Evolutionary conservation across 2,329 filamentous ascomycete species (phyloP), one percentile per base, ranked within the genome.

Genomic region (Rugonectria rugulosa): DNA sequence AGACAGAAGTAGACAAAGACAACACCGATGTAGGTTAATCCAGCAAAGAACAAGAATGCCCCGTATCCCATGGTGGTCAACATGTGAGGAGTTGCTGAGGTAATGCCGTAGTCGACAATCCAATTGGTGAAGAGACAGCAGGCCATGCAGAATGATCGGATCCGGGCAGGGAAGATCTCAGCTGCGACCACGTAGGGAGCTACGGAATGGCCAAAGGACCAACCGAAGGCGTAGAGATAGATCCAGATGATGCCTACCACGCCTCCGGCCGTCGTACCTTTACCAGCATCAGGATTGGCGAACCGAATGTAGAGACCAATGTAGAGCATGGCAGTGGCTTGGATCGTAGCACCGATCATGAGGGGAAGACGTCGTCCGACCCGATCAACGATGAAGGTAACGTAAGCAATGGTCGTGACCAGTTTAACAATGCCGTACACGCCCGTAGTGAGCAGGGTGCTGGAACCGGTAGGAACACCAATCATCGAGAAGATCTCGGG

Each of bases 331-430:
- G 68, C 57, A 7, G 61, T 58, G 2, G 62, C 66, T 41, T 67
- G 65, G 20, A 70, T 47, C 15, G 60, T 27, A 7, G 65, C 63
- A 7, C 65, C 64, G 23, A 62, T 45, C 36, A 69, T 56, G 47
- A 71, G 48, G 34, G 70, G 65, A 46, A 64, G 68, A 14, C 67
- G 61, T 20, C 60, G 64, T n/a, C 73, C 62, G 27, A 73, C 57
- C 34, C 70, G 56, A 49, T 73, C 53, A 24, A 71, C 56, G 59
- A 73, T 50, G 62, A 73, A 65, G 37, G 78, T 53, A 6, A 66
- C 67, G 53, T 65, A 68, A 41, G 65, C 32, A 15, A 68, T 48
- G 5, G 62, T 61, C 9, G 65, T 57, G 27, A 57, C 55, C 19
- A 70, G 38, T 56, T 70, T 65, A 50, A 65, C 61, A 26, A 65